Percentiles rank a stretch among this genome's conserved stretches.
phyloP scores from a whole-genome alignment of 2,329 filamentous ascomycete species.

The Sphaerulina populicola region DNA sequence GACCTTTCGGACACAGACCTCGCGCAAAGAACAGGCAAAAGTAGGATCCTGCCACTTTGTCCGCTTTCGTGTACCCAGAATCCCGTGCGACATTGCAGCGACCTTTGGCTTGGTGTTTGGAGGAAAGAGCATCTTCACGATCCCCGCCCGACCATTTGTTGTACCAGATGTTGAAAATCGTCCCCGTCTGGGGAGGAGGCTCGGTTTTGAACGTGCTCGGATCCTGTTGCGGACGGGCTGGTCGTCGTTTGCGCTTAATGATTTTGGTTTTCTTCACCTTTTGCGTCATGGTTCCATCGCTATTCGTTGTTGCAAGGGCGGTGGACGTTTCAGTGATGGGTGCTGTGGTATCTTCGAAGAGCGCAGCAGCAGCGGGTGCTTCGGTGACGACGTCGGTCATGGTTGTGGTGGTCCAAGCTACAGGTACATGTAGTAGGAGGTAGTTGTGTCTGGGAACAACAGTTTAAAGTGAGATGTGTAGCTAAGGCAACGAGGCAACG shows the following conservation, averaged over 20 bases:
- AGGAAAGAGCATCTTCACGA: constrained; percentile 81
- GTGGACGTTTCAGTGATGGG: constrained; percentile 14
- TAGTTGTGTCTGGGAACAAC: background rate
- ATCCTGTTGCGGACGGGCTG: constrained; percentile 85
- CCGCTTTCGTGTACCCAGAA: constrained; percentile 44
- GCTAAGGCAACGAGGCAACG: background rate
- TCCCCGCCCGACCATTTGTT: constrained; percentile 98
- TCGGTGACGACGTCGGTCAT: constrained; percentile 9
- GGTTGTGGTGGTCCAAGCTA: background rate
- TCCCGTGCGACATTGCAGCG: constrained; percentile 78
- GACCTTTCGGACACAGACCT: constrained; percentile 73
- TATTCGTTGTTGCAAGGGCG: constrained; percentile 20
- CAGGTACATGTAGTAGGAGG: too few species aligned
- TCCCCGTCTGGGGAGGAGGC: constrained; percentile 83
- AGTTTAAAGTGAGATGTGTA: background rate
- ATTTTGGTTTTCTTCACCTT: constrained; percentile 78
- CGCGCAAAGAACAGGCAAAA: constrained; percentile 90
- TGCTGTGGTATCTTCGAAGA: constrained; percentile 23
- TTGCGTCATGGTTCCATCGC: constrained; percentile 33
- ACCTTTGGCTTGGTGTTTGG: constrained; percentile 69
- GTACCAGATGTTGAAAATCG: constrained; percentile 97
- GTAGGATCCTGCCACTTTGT: constrained; percentile 55
- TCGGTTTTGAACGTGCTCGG: constrained; percentile 73
- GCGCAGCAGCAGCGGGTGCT: background rate
- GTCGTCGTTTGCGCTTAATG: constrained; percentile 79